phyloP scores from a whole-genome alignment of 805 yeast species.

The Ogataea nakhonphanomensis region DNA sequence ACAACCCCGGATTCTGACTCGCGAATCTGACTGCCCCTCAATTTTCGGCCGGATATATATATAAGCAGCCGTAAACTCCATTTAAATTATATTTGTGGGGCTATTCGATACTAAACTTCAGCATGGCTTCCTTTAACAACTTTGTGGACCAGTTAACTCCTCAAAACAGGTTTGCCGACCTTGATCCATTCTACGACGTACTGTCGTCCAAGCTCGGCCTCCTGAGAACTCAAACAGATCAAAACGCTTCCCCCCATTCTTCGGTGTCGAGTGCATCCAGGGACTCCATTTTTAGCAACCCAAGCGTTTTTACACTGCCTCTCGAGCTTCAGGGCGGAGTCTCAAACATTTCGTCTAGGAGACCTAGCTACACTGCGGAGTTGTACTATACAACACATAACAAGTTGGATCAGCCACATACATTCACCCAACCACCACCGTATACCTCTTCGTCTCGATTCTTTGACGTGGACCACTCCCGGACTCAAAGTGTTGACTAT shows the following conservation, averaged over 20 bases:
- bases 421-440: slow-evolving; percentile 10
- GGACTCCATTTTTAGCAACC: slow-evolving; percentile 24
- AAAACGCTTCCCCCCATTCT: slow-evolving; percentile 28
- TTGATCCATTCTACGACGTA: slow-evolving; percentile 21
- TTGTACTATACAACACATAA: slow-evolving; percentile 39
- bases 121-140: slow-evolving; percentile 17
- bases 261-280: slow-evolving; percentile 30
- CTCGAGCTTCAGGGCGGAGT: slow-evolving; percentile 63
- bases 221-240: slow-evolving; percentile 17
- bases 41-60: slow-evolving; percentile 8
- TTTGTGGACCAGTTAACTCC: slow-evolving; percentile 8
- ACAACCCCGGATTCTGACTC: slow-evolving; percentile 9
- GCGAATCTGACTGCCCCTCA: slow-evolving; percentile 9
- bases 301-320: slow-evolving; percentile 44
- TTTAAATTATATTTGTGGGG: slow-evolving; percentile 8
- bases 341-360: slow-evolving; percentile 57
- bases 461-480: slow-evolving; percentile 16
- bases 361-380: slow-evolving; percentile 76
- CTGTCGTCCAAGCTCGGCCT: slow-evolving; percentile 17
- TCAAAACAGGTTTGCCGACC: slow-evolving; percentile 4
- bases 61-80: slow-evolving; percentile 10
- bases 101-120: slow-evolving; percentile 1
- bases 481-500: slow-evolving; percentile 20
- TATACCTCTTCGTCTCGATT: slow-evolving; percentile 19
- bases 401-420: slow-evolving; percentile 20